Conservation (phyloP, 192 early-diverging fungal genomes). For the Globomyces pollinis-pini region DNA sequence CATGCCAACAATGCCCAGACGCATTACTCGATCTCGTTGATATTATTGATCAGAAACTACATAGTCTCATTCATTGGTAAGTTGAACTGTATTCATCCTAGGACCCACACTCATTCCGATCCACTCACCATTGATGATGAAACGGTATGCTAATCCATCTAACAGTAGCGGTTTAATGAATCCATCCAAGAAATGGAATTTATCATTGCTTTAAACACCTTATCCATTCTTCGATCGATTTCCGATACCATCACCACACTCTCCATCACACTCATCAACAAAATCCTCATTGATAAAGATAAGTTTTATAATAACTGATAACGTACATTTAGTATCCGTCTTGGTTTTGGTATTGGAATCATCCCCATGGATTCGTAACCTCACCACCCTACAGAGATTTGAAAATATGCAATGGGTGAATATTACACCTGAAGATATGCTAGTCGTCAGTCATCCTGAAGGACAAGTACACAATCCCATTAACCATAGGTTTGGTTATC, state of each 20-base stretch:
- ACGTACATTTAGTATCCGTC: slow-evolving; percentile 1
- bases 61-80: slow-evolving; percentile 10
- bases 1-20: slow-evolving; percentile 22
- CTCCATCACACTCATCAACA: slow-evolving; percentile 23
- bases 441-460: slow-evolving; percentile 27
- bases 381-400: slow-evolving; percentile 21
- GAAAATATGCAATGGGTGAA: slow-evolving; percentile 31
- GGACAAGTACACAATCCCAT: slow-evolving; percentile 24
- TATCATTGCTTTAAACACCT: slow-evolving; percentile 21
- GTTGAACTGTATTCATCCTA: background rate
- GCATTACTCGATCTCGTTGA: slow-evolving; percentile 36
- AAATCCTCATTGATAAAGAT: slow-evolving; percentile 30
- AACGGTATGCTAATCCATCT: background rate
- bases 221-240: slow-evolving; percentile 38
- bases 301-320: slow-evolving; percentile 6
- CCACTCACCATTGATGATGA: too few species aligned
- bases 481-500: slow-evolving; percentile 28
- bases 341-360: slow-evolving; percentile 28
- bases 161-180: background rate
- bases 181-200: slow-evolving; percentile 25
- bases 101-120: too few species aligned
- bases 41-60: slow-evolving; percentile 32
- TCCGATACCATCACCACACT: slow-evolving; percentile 24
- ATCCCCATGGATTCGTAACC: slow-evolving; percentile 29
- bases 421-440: slow-evolving; percentile 25